Evolutionary conservation across 495 filamentous ascomycete species (phyloP).

Genomic region (Penicillium psychrofluorescens): DNA sequence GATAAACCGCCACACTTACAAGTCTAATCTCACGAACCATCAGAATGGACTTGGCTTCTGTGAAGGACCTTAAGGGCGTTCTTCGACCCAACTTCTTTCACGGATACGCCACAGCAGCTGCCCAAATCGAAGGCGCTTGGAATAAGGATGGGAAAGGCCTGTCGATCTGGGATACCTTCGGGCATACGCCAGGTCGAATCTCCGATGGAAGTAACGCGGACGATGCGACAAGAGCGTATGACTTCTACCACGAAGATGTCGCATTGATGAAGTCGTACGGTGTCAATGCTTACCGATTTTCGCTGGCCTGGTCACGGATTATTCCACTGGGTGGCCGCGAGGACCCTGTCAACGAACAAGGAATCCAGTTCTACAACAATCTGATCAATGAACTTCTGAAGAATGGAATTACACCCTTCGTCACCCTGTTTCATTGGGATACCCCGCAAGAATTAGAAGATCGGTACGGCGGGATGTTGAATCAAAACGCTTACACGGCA

Average conservation of each 20-base stretch:
- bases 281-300: conserved; percentile 63
- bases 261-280: conserved; percentile 59
- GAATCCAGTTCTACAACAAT: conserved; percentile 36
- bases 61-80: conserved; percentile 23
- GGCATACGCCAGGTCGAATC: conserved; percentile 58
- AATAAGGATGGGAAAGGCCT: conserved; percentile 58
- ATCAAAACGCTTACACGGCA: conserved; percentile 32
- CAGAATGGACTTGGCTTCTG: conserved; percentile 21
- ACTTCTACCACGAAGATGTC: conserved; percentile 62
- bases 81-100: conserved; percentile 27
- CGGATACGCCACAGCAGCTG: conserved; percentile 30
- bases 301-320: conserved; percentile 63
- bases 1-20: too few species aligned
- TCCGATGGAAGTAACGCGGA: conserved; percentile 59
- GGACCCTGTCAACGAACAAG: conserved; percentile 32
- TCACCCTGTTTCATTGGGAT: conserved; percentile 47
- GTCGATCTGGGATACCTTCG: conserved; percentile 71
- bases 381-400: conserved; percentile 37
- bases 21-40: not conserved
- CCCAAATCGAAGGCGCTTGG: conserved; percentile 63
- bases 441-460: conserved; percentile 37
- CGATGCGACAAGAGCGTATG: conserved; percentile 64
- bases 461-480: conserved; percentile 39
- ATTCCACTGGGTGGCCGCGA: conserved; percentile 43
- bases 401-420: conserved; percentile 38